Conservation (phyloP, 495 filamentous ascomycete species). For the Aspergillus sclerotiicarbonarius region DNA sequence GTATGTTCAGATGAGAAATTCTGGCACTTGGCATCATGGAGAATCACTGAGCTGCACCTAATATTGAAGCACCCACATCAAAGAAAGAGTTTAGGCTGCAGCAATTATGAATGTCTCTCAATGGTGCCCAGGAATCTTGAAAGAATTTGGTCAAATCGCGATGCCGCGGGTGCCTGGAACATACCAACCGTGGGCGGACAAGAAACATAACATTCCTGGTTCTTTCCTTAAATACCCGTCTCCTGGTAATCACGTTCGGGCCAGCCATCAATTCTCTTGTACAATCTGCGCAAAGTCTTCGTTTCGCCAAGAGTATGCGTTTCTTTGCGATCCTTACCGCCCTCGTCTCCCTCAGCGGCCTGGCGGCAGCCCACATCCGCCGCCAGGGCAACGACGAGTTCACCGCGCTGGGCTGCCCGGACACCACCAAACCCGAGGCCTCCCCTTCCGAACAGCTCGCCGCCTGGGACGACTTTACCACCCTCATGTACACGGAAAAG, state of each 20-base stretch:
- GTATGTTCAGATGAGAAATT: too few relatives aligned
- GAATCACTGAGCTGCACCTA: too few relatives aligned
- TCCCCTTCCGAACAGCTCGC: neutral
- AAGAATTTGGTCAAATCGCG: too few relatives aligned
- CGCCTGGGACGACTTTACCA: slow-evolving; percentile 2
- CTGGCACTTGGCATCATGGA: too few relatives aligned
- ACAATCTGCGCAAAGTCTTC: neutral
- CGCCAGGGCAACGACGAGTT: neutral
- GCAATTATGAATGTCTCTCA: too few relatives aligned
- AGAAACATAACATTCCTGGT: neutral
- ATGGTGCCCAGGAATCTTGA: too few relatives aligned
- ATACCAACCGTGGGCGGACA: neutral
- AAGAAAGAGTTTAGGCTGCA: too few relatives aligned
- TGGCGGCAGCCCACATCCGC: neutral
- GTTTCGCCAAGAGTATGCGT: neutral
- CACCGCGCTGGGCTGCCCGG: slow-evolving; percentile 1
- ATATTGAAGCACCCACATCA: too few relatives aligned
- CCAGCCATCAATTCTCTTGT: too few relatives aligned
- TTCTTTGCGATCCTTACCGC: neutral
- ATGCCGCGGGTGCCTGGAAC: too few relatives aligned
- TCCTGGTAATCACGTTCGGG: too few relatives aligned
- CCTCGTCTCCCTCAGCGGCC: neutral
- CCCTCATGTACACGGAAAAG: slow-evolving; percentile 3
- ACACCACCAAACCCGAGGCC: slow-evolving; percentile 1
- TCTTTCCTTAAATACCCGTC: neutral